These are phyloP conservation scores for Tetrahymena borealis DNA, from an alignment of 73 alveolate genomes.

Conservation along the genomic window DNA sequence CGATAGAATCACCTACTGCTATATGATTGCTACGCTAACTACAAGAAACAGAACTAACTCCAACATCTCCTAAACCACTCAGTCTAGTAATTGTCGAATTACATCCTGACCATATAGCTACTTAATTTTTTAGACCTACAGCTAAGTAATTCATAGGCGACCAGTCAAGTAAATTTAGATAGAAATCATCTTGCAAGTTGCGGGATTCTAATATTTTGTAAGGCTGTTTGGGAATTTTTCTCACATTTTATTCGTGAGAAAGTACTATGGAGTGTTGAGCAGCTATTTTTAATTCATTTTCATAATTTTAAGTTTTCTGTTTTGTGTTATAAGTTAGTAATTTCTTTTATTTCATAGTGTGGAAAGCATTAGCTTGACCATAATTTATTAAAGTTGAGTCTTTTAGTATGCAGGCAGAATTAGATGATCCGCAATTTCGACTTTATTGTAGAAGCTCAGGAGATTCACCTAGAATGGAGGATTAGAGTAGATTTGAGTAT, in stretches of 20 bases:
- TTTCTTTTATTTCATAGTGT: neutral
- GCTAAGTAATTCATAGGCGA: slow-evolving; percentile 73
- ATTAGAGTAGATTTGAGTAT: neutral
- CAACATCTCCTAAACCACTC: slow-evolving; percentile 42
- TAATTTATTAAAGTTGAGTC: neutral
- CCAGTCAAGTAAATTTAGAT: slow-evolving; percentile 79
- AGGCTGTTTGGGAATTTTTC: slow-evolving; percentile 68
- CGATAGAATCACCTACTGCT: slow-evolving; percentile 71
- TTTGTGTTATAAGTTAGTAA: neutral
- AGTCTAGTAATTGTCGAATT: slow-evolving; percentile 21
- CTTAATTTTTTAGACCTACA: slow-evolving; percentile 72
- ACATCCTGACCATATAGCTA: slow-evolving; percentile 69
- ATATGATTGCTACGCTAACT: slow-evolving; percentile 42
- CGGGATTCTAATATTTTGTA: slow-evolving; percentile 73
- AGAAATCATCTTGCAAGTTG: slow-evolving; percentile 72
- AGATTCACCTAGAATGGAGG: neutral
- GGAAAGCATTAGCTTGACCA: neutral
- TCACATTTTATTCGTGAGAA: slow-evolving; percentile 16
- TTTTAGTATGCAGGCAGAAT: neutral
- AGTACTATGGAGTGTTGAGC: neutral
- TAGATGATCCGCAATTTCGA: neutral
- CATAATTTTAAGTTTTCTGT: neutral
- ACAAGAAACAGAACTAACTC: slow-evolving; percentile 78
- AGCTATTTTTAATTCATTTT: neutral
- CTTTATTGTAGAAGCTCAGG: neutral